These are phyloP conservation scores for Candida multigemmis DNA, from an alignment of 805 yeast genomes.

Conservation along the genomic window DNA sequence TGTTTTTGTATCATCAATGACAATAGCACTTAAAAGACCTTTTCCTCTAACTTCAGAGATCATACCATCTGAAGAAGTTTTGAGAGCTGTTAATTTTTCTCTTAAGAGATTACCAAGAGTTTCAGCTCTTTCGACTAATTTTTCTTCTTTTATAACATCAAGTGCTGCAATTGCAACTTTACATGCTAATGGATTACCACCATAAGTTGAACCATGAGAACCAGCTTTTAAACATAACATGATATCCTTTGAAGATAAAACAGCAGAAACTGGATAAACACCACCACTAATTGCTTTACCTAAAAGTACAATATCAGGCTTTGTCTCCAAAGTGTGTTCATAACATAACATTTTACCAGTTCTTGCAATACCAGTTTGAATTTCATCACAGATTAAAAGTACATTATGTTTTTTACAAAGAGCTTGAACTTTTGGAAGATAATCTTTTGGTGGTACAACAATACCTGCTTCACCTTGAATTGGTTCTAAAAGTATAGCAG, in stretches of 20 bases:
- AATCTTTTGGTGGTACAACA: slow-evolving; percentile 83
- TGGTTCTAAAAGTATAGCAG: slow-evolving; percentile 89
- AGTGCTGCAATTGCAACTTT: slow-evolving; percentile 90
- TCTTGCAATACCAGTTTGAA: slow-evolving; percentile 96
- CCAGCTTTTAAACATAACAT: slow-evolving; percentile 90
- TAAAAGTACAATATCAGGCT: slow-evolving; percentile 82
- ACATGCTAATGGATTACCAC: slow-evolving; percentile 94
- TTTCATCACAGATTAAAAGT: slow-evolving; percentile 89
- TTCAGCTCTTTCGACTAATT: slow-evolving; percentile 69
- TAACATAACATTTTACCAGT: slow-evolving; percentile 90
- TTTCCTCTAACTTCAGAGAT: slow-evolving; percentile 67
- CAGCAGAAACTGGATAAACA: slow-evolving; percentile 86
- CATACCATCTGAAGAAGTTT: slow-evolving; percentile 41
- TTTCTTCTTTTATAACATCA: slow-evolving; percentile 82
- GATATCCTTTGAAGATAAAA: slow-evolving; percentile 79
- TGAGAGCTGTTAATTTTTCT: slow-evolving; percentile 44
- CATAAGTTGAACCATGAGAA: slow-evolving; percentile 95
- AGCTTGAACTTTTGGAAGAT: slow-evolving; percentile 61
- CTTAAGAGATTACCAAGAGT: slow-evolving; percentile 65
- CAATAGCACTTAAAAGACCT: slow-evolving; percentile 86
- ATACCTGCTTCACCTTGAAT: slow-evolving; percentile 99
- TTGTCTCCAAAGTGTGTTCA: slow-evolving; percentile 70
- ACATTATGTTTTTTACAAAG: slow-evolving; percentile 80
- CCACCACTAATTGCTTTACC: slow-evolving; percentile 98
- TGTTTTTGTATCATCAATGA: slow-evolving; percentile 75